Evolutionary conservation across 2,329 filamentous ascomycete genomes (phyloP).

Genomic region (Rutstroemia sp.): DNA sequence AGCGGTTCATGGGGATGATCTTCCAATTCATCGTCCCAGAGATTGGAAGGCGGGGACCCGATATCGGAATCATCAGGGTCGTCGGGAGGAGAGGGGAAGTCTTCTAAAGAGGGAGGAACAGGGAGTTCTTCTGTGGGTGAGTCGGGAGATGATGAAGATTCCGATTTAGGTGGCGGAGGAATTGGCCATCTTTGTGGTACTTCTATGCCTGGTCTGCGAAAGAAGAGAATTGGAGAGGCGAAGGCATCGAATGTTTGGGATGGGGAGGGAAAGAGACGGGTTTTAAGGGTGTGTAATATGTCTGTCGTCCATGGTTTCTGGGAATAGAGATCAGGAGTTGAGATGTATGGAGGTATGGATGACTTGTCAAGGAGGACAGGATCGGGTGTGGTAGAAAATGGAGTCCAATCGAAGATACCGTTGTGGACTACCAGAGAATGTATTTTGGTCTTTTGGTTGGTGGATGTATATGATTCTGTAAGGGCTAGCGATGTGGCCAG

Average conservation of each 20-base stretch:
- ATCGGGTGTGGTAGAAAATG: slow-evolving; percentile 44
- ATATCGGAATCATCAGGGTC: neutral
- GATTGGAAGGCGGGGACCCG: neutral
- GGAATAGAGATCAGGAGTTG: neutral
- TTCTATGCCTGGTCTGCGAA: slow-evolving; percentile 41
- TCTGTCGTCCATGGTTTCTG: slow-evolving; percentile 12
- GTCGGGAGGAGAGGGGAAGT: neutral
- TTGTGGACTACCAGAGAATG: slow-evolving; percentile 47
- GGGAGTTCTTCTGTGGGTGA: neutral
- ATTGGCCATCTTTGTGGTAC: slow-evolving; percentile 19
- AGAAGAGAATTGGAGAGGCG: slow-evolving; percentile 50
- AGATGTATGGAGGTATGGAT: neutral
- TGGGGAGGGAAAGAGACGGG: slow-evolving; percentile 44
- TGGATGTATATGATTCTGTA: slow-evolving; percentile 43
- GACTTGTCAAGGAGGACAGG: neutral
- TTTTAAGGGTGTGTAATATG: slow-evolving; percentile 27
- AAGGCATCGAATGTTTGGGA: slow-evolving; percentile 51
- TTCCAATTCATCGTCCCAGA: neutral
- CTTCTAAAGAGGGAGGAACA: neutral
- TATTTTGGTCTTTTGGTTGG: slow-evolving; percentile 27
- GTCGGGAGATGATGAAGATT: neutral
- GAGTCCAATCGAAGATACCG: slow-evolving; percentile 59
- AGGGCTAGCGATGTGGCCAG: slow-evolving; percentile 50
- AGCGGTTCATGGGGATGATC: neutral
- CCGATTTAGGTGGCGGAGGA: neutral